Evolutionary conservation across 768 basidiomycete genomes (phyloP).

Genomic region (Trametes coccinea): DNA sequence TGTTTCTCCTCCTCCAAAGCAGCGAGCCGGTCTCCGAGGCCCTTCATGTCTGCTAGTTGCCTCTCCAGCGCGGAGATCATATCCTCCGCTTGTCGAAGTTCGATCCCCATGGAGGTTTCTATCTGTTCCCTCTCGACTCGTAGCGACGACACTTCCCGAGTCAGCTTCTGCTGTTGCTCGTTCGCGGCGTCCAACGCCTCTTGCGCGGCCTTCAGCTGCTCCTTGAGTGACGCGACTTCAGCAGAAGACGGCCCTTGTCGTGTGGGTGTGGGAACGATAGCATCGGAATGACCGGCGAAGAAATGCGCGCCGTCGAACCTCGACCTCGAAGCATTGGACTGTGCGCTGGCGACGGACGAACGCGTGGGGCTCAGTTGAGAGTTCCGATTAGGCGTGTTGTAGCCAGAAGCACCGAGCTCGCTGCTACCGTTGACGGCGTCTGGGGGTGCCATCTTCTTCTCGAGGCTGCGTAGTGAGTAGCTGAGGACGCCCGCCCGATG

Average conservation of each 20-base stretch:
- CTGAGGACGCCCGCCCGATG: conserved; percentile 85
- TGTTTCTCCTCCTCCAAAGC: conserved; percentile 49
- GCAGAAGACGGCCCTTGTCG: conserved; percentile 44
- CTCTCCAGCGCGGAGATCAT: conserved; percentile 57
- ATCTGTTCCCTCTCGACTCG: conserved; percentile 69
- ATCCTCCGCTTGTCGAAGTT: conserved; percentile 67
- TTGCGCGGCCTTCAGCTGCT: conserved; percentile 62
- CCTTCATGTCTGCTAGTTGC: conserved; percentile 53
- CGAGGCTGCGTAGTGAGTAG: conserved; percentile 65
- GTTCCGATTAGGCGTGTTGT: conserved; percentile 52
- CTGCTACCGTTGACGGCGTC: conserved; percentile 29
- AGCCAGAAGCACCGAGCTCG: conserved; percentile 48
- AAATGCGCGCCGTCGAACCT: conserved; percentile 84
- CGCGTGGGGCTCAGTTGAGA: conserved; percentile 51
- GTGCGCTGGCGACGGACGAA: conserved; percentile 45
- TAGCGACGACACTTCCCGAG: conserved; percentile 61
- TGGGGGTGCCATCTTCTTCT: conserved; percentile 46
- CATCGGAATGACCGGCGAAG: conserved; percentile 78
- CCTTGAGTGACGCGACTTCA: conserved; percentile 58
- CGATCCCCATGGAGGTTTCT: conserved; percentile 63
- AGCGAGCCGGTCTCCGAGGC: conserved; percentile 38
- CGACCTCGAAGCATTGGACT: conserved; percentile 45
- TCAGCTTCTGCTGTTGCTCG: conserved; percentile 61
- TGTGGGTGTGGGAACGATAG: conserved; percentile 52
- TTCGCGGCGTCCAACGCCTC: conserved; percentile 57